phyloP scores from a whole-genome alignment of 257 asterid species.

The Nicotiana otophora region DNA sequence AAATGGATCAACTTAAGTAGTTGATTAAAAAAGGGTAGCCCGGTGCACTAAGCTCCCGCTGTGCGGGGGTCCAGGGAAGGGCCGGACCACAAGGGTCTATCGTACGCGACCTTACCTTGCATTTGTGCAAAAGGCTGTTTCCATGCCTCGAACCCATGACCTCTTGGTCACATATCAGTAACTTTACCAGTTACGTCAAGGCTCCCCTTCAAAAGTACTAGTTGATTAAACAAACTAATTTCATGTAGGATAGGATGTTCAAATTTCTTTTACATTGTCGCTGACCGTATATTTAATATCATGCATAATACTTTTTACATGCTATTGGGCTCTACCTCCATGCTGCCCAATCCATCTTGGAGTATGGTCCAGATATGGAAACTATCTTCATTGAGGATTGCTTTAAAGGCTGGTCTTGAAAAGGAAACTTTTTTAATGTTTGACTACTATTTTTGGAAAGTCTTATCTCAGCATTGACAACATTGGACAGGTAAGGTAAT shows the following conservation, averaged over 20 bases:
- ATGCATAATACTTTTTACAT: neutral
- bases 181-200: too few species aligned
- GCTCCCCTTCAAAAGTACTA: too few species aligned
- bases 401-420: neutral
- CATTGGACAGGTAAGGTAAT: slow-evolving; percentile 47
- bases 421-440: neutral
- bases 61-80: too few species aligned
- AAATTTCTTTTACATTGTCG: neutral
- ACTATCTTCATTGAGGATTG: neutral
- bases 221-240: neutral
- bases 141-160: too few species aligned
- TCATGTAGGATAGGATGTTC: neutral
- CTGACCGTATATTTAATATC: neutral
- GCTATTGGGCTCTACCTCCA: neutral
- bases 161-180: too few species aligned
- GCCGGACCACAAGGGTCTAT: too few species aligned
- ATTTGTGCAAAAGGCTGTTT: too few species aligned
- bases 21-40: too few species aligned
- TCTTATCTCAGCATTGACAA: neutral
- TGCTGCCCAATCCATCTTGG: neutral
- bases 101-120: too few species aligned
- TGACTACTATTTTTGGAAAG: neutral
- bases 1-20: too few species aligned
- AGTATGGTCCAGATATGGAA: neutral
- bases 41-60: too few species aligned